Base-by-base conservation (phyloP, 345 rosid species). In the Dipteronia sinensis region DNA sequence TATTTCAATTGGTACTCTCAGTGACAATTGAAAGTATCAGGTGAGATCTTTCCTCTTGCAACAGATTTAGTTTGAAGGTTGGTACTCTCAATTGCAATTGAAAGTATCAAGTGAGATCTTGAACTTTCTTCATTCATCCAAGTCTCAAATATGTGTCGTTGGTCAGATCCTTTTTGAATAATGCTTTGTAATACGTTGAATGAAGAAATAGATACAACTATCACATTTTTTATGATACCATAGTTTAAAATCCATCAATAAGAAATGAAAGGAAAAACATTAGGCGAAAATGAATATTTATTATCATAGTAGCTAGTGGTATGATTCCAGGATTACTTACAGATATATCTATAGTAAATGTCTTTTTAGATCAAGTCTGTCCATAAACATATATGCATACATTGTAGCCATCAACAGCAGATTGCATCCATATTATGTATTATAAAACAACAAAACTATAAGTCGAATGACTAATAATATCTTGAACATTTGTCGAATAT, bases 41-140 rank as follows among this genome's bases (percentile, higher is more conserved):
- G 83, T 96, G 99, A 72, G 99, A 94, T 82, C 99, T 96, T 96
- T 81, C 97, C 99, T 79, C 95, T 88, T 6, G 97, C 91, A 77
- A 92, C 85, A 40, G 95, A 86, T 74, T 96, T 97, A 40, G 97
- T 92, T 82, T 92, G 99, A 76, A 94, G 94, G 82, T 94, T 91
- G n/a, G 97, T 96, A 83, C 98, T 94, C 75, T 96, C 98, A 69
- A 94, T 91, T 59, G 92, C 86, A 77, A 96, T 77, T 17, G 97
- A 96, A 84, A 96, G 94, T 80, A 96, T 87, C 79, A 94, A 65
- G 83, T 96, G 99, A 72, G 99, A 96, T 82, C 98, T 90, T 38
- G 99, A 96, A 79, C 99, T 96, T 83, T 96, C 95, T 80, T 90
- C 97, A 78, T 94, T 96, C 98, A 96, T 94, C 42, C 88, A 94